Evolutionary conservation across 2,329 filamentous ascomycete genomes (phyloP).

Genomic region (Pseudogymnoascus sp.): DNA sequence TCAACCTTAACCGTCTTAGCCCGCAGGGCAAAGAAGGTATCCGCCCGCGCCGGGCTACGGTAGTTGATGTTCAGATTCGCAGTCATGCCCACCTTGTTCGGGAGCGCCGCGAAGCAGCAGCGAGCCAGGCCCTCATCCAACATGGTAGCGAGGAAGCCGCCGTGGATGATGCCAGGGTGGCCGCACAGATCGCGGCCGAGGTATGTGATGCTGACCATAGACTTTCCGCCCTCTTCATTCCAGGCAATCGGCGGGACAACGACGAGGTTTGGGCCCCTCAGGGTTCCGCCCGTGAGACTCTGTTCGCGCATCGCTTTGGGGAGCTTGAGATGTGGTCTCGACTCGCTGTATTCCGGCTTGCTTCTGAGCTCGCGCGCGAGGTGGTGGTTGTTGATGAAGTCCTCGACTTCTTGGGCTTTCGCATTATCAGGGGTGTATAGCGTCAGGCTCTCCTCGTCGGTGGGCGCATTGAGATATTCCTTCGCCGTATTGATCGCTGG

Average conservation of each 20-base stretch:
- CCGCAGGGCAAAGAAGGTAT: slow-evolving; percentile 66
- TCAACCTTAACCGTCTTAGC: slow-evolving; percentile 79
- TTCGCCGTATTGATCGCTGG: slow-evolving; percentile 43
- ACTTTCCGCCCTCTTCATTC: slow-evolving; percentile 60
- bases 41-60: slow-evolving; percentile 67
- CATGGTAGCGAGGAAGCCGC: slow-evolving; percentile 83
- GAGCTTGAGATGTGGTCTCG: slow-evolving; percentile 80
- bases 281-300: slow-evolving; percentile 73
- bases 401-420: slow-evolving; percentile 51
- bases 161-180: slow-evolving; percentile 84
- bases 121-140: slow-evolving; percentile 83
- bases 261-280: slow-evolving; percentile 67
- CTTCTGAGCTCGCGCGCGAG: slow-evolving; percentile 60
- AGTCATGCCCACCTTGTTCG: slow-evolving; percentile 78
- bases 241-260: slow-evolving; percentile 76
- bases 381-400: slow-evolving; percentile 66
- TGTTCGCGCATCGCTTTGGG: slow-evolving; percentile 59
- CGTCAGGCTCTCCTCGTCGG: slow-evolving; percentile 64
- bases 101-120: slow-evolving; percentile 81
- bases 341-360: slow-evolving; percentile 61
- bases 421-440: slow-evolving; percentile 54
- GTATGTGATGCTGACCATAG: slow-evolving; percentile 64
- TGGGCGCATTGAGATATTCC: slow-evolving; percentile 44
- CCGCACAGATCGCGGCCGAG: slow-evolving; percentile 76
- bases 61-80: slow-evolving; percentile 81